phyloP scores from a whole-genome alignment of 2,329 filamentous ascomycete species.

The Stemphylium lycopersici region DNA sequence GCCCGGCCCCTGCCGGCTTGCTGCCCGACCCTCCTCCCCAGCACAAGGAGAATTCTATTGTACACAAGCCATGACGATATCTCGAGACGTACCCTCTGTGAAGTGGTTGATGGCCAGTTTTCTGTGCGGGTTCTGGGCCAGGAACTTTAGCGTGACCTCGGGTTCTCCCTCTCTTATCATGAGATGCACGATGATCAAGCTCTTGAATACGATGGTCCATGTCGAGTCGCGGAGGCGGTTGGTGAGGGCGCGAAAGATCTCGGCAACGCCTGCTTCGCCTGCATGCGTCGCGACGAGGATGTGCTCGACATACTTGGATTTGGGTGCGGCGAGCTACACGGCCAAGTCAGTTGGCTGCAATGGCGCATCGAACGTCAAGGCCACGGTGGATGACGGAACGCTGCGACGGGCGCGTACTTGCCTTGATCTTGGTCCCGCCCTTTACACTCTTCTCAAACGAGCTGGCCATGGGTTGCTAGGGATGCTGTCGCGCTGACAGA shows the following conservation, averaged over 20 bases:
- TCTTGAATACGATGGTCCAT: conserved; percentile 99
- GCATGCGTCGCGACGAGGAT: conserved; percentile 94
- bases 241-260: conserved; percentile 92
- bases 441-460: conserved; percentile 99
- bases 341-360: conserved; percentile 26
- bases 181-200: conserved; percentile 90
- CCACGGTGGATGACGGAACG: not conserved
- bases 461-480: conserved; percentile 67
- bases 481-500: conserved; percentile 18
- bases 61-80: not conserved
- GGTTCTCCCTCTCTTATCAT: conserved; percentile 96
- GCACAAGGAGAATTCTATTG: not conserved
- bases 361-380: conserved; percentile 1
- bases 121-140: conserved; percentile 77
- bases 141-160: conserved; percentile 84
- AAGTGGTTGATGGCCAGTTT: conserved; percentile 88
- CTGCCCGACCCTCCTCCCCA: conserved; percentile 3
- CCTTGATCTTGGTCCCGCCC: conserved; percentile 97
- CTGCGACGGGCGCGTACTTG: conserved; percentile 45
- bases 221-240: conserved; percentile 90
- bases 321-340: conserved; percentile 84
- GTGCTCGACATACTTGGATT: conserved; percentile 99
- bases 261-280: conserved; percentile 90
- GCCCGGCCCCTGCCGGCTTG: not conserved
- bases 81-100: conserved; percentile 74